A percentile compares a stretch with the other conserved stretches of the same genome.
Evolutionary conservation across 495 filamentous ascomycete species (phyloP).

Genomic region (Amniculicola lignicola): DNA sequence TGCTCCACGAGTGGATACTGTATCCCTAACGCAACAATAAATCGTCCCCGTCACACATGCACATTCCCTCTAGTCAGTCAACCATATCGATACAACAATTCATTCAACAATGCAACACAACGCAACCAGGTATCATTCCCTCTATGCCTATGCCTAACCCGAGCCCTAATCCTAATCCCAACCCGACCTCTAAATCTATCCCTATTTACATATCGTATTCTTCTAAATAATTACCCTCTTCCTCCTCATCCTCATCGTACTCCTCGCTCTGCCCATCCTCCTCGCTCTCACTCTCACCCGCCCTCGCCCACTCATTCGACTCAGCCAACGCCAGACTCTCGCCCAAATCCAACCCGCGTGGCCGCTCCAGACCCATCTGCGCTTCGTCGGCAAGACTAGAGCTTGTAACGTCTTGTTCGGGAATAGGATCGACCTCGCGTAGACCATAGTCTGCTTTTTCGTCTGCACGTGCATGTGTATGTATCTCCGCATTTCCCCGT

Average conservation of each 20-base stretch:
- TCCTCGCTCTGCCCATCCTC: slow-evolving; percentile 38
- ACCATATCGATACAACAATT: no score
- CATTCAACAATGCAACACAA: no score
- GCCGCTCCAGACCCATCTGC: slow-evolving; percentile 18
- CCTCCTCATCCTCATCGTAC: slow-evolving; percentile 34
- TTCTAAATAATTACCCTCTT: slow-evolving; percentile 27
- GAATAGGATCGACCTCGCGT: slow-evolving; percentile 38
- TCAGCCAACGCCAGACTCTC: slow-evolving; percentile 17
- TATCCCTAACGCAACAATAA: no score
- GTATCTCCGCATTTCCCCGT: neutral
- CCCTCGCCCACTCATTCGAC: slow-evolving; percentile 32
- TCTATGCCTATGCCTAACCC: no score
- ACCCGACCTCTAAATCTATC: no score
- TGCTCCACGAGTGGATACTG: no score
- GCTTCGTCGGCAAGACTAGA: slow-evolving; percentile 6
- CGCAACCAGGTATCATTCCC: no score
- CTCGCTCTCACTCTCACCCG: slow-evolving; percentile 29
- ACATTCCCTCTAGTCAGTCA: no score
- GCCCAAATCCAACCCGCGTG: slow-evolving; percentile 15
- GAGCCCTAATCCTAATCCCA: no score
- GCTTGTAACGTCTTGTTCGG: slow-evolving; percentile 25
- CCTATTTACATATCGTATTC: no score
- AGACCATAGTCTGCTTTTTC: slow-evolving; percentile 27
- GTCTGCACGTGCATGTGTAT: no score
- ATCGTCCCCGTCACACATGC: no score